Conservation (phyloP, 2,329 filamentous ascomycete species). For the Colletotrichum limetticola region DNA sequence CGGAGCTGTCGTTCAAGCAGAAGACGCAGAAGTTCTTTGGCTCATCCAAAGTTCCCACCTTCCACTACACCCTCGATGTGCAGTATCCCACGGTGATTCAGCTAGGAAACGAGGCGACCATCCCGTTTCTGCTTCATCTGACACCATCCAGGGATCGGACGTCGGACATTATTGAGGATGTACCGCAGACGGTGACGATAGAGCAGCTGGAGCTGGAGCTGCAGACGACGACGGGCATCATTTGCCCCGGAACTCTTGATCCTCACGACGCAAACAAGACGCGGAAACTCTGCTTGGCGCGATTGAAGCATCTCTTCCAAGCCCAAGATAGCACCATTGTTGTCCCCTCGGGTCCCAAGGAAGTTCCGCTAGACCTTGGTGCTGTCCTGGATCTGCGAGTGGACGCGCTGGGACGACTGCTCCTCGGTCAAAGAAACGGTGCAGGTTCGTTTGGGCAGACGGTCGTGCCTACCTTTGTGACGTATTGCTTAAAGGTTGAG, state of each 20-base stretch:
- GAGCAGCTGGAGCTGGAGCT: slow-evolving; percentile 35
- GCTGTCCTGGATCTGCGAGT: background rate
- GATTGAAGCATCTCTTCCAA: background rate
- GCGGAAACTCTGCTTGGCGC: slow-evolving; percentile 1
- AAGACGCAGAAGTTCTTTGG: slow-evolving; percentile 45
- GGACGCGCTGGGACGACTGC: background rate
- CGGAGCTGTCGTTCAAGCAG: slow-evolving; percentile 45
- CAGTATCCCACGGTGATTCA: slow-evolving; percentile 44
- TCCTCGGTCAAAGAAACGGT: background rate
- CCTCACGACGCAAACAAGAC: slow-evolving; percentile 14
- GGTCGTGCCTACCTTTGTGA: background rate
- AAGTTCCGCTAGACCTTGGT: slow-evolving; percentile 6
- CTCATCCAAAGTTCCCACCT: slow-evolving; percentile 45
- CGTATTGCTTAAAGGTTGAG: slow-evolving; percentile 4
- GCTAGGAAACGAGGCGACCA: slow-evolving; percentile 38
- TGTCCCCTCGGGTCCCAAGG: background rate
- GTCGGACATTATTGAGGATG: slow-evolving; percentile 29
- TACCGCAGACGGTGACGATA: slow-evolving; percentile 34
- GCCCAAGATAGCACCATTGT: background rate
- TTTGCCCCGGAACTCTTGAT: slow-evolving; percentile 28
- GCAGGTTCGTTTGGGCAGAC: background rate
- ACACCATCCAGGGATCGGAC: slow-evolving; percentile 33
- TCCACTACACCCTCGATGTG: slow-evolving; percentile 41
- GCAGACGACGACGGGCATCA: slow-evolving; percentile 29
- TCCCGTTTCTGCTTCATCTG: slow-evolving; percentile 39